Evolutionary conservation across 345 rosid species (phyloP).

Genomic region (Citrus unshiu): DNA sequence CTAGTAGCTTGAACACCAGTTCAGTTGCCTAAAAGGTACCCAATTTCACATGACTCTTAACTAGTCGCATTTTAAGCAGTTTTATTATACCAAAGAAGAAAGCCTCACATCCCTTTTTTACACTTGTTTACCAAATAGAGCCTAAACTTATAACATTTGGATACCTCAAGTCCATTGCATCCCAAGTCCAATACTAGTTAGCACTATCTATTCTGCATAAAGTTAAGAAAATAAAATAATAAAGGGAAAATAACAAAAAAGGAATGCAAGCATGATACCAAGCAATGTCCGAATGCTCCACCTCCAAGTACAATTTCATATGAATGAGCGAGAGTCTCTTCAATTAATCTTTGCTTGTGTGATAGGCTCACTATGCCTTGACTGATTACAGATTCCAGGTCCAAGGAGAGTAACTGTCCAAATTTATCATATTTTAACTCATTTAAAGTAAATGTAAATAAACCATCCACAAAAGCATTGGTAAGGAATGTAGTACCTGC

Average conservation of each 20-base stretch:
- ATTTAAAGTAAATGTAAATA: background rate
- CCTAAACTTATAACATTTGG: background rate
- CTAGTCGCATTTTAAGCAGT: background rate
- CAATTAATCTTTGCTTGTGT: conserved; percentile 50
- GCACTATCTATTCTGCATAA: background rate
- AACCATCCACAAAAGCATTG: background rate
- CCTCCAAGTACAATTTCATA: conserved; percentile 62
- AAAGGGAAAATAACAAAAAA: background rate
- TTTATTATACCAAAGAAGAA: background rate
- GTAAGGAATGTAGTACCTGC: conserved; percentile 34
- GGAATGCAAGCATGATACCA: conserved; percentile 27
- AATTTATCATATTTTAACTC: background rate
- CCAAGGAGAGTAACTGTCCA: conserved; percentile 53
- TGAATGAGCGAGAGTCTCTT: conserved; percentile 39
- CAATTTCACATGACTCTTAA: background rate
- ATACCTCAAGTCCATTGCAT: background rate
- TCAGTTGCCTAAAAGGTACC: background rate
- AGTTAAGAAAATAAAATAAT: background rate
- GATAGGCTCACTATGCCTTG: conserved; percentile 52
- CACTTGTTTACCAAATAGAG: background rate
- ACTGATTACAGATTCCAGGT: conserved; percentile 42
- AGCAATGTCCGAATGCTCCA: conserved; percentile 57
- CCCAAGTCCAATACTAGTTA: background rate
- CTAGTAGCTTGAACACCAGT: background rate
- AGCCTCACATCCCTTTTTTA: background rate